A percentile compares a stretch with the other conserved stretches of the same genome.
phyloP scores from a whole-genome alignment of 2,329 filamentous ascomycete species.

The Aspergillus clavatus region DNA sequence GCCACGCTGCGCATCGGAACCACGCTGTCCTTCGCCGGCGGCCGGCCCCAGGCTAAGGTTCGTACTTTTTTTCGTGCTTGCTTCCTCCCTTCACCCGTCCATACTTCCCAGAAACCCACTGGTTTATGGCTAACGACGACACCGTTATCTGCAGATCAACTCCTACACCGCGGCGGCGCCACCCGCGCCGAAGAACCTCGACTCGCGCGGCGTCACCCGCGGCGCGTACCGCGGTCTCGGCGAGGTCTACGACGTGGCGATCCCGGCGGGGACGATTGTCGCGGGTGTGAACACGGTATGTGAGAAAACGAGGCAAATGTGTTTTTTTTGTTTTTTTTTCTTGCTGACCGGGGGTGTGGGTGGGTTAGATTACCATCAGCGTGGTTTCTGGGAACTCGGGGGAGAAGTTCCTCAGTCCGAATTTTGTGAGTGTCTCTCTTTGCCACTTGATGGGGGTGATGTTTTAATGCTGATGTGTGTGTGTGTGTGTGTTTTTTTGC shows the following conservation, averaged over 20 bases:
- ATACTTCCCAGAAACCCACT: too few relatives aligned
- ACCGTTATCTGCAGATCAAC: too few relatives aligned
- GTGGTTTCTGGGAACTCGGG: slow-evolving; percentile 57
- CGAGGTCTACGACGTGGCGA: slow-evolving; percentile 59
- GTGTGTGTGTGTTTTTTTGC: background rate
- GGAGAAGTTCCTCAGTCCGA: slow-evolving; percentile 53
- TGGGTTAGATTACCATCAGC: slow-evolving; percentile 53
- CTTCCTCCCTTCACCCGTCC: background rate
- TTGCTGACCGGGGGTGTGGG: too few relatives aligned
- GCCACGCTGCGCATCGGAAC: slow-evolving; percentile 62
- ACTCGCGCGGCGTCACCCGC: slow-evolving; percentile 61
- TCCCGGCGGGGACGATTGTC: slow-evolving; percentile 56
- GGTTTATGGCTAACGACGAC: slow-evolving; percentile 2
- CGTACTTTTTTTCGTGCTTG: background rate
- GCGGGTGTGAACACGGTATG: slow-evolving; percentile 55
- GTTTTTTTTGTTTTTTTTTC: too few relatives aligned
- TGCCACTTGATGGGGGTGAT: too few relatives aligned
- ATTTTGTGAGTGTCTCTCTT: slow-evolving; percentile 35
- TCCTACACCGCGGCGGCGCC: slow-evolving; percentile 48
- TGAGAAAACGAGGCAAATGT: background rate
- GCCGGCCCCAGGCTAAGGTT: slow-evolving; percentile 49
- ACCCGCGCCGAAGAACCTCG: slow-evolving; percentile 56
- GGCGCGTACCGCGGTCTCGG: slow-evolving; percentile 61
- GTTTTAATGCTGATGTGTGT: too few relatives aligned
- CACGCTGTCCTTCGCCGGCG: slow-evolving; percentile 58